Evolutionary conservation across 75 land plant genomes (phyloP).

Genomic region (Azolla pinnata): DNA sequence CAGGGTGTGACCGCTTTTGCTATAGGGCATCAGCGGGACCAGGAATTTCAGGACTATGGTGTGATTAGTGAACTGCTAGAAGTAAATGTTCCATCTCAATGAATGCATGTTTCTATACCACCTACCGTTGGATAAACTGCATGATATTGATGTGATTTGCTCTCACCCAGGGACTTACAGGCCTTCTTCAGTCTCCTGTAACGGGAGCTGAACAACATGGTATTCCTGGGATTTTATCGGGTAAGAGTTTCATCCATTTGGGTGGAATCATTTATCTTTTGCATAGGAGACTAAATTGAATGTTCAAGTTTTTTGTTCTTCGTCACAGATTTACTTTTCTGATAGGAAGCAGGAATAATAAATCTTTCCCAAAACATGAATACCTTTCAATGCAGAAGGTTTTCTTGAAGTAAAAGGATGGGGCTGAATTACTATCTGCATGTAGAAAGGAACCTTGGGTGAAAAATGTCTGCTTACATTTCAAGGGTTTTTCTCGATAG

Average conservation of each 20-base stretch:
- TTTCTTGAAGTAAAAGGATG: too few species aligned
- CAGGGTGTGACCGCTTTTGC: conserved; percentile 92
- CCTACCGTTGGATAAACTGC: not conserved
- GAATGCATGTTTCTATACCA: not conserved
- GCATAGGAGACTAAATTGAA: too few species aligned
- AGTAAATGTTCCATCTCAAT: conserved; percentile 24
- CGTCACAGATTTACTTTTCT: too few species aligned
- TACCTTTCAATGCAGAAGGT: not conserved
- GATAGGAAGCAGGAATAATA: too few species aligned
- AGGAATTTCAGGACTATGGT: conserved; percentile 53
- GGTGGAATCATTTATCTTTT: too few species aligned
- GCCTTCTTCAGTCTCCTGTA: conserved; percentile 90
- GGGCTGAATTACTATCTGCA: too few species aligned
- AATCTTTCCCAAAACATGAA: too few species aligned
- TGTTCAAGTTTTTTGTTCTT: too few species aligned
- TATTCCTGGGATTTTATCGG: conserved; percentile 87
- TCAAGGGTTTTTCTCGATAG: conserved; percentile 24
- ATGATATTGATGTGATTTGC: not conserved
- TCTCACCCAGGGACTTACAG: conserved; percentile 76
- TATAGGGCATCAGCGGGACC: conserved; percentile 42
- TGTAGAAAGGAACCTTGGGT: too few species aligned
- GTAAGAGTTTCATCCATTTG: too few species aligned
- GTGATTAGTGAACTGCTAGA: conserved; percentile 81
- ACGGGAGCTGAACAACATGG: conserved; percentile 95
- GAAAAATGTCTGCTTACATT: too few species aligned